Evolutionary conservation across 352 stramenopile species (phyloP), one percentile per base, ranked within the genome.

Genomic region (Paralagenidium karlingii): DNA sequence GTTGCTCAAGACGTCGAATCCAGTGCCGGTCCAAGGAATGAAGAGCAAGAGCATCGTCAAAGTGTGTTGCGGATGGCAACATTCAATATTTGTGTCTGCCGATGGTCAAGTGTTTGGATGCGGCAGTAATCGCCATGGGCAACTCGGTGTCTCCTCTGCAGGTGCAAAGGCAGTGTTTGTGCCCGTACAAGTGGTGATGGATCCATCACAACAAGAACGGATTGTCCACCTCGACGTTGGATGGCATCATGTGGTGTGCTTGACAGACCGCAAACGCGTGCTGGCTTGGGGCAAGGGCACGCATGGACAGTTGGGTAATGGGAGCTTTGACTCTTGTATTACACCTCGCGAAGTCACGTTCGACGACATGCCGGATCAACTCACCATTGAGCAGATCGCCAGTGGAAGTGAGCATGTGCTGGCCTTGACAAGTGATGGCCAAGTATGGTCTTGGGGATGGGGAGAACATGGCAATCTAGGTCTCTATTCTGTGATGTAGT

Each of bases 381-480:
- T 16, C 0, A 11, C n/a, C 0, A 42, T 80, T 24, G 22, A 33
- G 6, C 47, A 70, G 7, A 63, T 88, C 36, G 69, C 77, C 2
- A 85, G 77, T 43, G 77, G 77, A 1, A 88, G 74, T 13, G 77
- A 91, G 31, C 74, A 91, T 43, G 43, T 60, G 1, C 58, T 91
- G 37, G 62, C 85, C 0, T 49, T 71, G 25, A 80, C 62, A 10
- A 38, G 45, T 8, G 38, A 24, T 22, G 71, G 74, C 11, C 53
- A 68, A n/a, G 40, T 91, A 5, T 88, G 77, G 40, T 78, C 74
- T 2, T 85, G 74, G 40, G 77, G 77, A 3, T 91, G 77, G 77
- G 71, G 71, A 27, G 77, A 91, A 44, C 77, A 91, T 42, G 77
- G 77, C 29, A 91, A 91, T 30, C 58, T 91, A 0, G 77, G 77